These are phyloP conservation scores for Trypanosoma lewisi DNA, from an alignment of 208 protist species.

Conservation along the genomic window DNA sequence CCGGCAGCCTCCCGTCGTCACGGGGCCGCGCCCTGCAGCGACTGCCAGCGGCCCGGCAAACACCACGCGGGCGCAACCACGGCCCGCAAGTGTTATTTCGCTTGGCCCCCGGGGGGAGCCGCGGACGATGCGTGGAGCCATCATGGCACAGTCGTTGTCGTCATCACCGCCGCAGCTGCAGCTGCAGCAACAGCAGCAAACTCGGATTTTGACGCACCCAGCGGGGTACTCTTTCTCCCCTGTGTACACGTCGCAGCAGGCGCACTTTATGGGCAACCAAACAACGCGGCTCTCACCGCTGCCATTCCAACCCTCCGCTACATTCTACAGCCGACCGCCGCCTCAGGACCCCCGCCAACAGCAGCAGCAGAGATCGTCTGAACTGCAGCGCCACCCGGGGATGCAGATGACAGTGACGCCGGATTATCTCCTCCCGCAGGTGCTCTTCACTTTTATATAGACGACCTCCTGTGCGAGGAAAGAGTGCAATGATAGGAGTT, in stretches of 20 bases:
- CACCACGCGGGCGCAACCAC: not conserved
- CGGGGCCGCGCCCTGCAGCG: not conserved
- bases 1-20: not conserved
- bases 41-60: not conserved
- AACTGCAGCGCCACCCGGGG: conserved; percentile 2
- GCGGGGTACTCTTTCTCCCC: conserved; percentile 17
- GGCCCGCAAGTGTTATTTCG: not conserved
- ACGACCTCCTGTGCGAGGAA: not conserved
- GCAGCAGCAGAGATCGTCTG: not conserved
- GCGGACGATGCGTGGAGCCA: not conserved
- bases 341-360: not conserved
- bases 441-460: conserved; percentile 25
- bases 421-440: conserved; percentile 16
- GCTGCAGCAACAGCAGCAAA: conserved; percentile 4
- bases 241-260: conserved; percentile 23
- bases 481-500: no score
- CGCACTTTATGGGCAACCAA: conserved; percentile 8
- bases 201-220: not conserved
- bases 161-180: conserved; percentile 13
- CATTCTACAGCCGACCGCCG: conserved; percentile 16
- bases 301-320: not conserved
- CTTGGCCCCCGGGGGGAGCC: not conserved
- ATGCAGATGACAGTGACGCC: not conserved
- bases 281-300: not conserved
- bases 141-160: not conserved